Percentiles rank a stretch among this genome's conserved stretches.
phyloP scores from a whole-genome alignment of 1,139 yeast genomes.

The Candida gigantensis region DNA sequence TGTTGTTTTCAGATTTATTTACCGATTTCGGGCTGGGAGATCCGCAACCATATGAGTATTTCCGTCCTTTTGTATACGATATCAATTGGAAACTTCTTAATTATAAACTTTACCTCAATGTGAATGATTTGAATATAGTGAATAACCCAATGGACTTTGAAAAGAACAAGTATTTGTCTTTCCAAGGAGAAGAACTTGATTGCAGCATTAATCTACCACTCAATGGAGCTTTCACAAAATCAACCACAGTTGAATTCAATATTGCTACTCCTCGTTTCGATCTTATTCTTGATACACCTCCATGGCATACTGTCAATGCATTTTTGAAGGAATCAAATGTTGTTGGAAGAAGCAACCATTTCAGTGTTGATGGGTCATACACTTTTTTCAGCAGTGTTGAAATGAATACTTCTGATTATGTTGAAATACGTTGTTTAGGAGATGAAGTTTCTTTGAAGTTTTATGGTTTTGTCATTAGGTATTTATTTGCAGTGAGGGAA shows the following conservation, averaged over 20 bases:
- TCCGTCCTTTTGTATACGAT: slow-evolving; percentile 67
- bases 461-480: slow-evolving; percentile 78
- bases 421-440: slow-evolving; percentile 66
- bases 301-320: slow-evolving; percentile 85
- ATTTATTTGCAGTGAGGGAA: slow-evolving; percentile 75
- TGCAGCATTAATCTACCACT: slow-evolving; percentile 59
- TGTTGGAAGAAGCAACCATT: slow-evolving; percentile 64
- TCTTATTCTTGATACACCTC: slow-evolving; percentile 72
- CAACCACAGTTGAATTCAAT: slow-evolving; percentile 55
- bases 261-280: slow-evolving; percentile 63
- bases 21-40: slow-evolving; percentile 79
- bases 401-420: slow-evolving; percentile 65
- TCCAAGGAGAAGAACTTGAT: slow-evolving; percentile 64
- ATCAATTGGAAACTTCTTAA: slow-evolving; percentile 60
- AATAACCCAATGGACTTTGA: slow-evolving; percentile 83
- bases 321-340: slow-evolving; percentile 62
- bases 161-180: slow-evolving; percentile 74
- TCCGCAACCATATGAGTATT: slow-evolving; percentile 70
- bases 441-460: slow-evolving; percentile 67
- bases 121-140: slow-evolving; percentile 84
- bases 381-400: slow-evolving; percentile 61
- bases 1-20: slow-evolving; percentile 70
- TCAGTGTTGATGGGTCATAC: slow-evolving; percentile 65
- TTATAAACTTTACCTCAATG: slow-evolving; percentile 68
- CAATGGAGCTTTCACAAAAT: slow-evolving; percentile 57